Evolutionary conservation across 2,329 filamentous ascomycete species (phyloP), one percentile per base, ranked within the genome.

Genomic region (Chaetothyriales sp.): DNA sequence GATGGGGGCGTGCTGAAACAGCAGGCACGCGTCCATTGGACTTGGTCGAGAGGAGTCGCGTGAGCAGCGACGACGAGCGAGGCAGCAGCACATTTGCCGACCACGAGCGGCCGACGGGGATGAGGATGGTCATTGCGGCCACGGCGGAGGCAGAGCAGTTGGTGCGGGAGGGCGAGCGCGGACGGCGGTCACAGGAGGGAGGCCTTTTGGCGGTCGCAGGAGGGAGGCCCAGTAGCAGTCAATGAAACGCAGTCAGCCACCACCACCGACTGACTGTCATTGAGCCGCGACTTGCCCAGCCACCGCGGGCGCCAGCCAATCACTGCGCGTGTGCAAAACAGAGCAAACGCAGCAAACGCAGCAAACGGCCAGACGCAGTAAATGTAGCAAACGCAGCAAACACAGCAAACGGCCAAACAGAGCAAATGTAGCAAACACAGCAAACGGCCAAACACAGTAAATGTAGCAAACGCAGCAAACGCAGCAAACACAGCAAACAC

Each of bases 1-100:
- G 49, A 53, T 46, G 55, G 52, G 29, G 48, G 58, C 46, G 48
- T 54, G 50, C 56, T 51, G 43, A 50, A 49, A 44, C 48, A 37
- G 18, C 20, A 59, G 56, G 33, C 25, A 60, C 58, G 57, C 60
- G 60, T 58, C 54, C 50, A 10, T 51, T 49, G 28, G 55, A 53
- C 44, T 51, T 58, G 51, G 51, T 44, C 18, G 51, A 50, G 29
- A 50, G 40, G 28, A 54, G 52, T 60, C 60, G 60, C 54, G 58
- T 61, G 58, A 61, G 53, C 28, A 55, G 51, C 33, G 53, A 48
- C 18, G 53, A 47, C 28, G 53, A 55, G 43, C 55, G 55, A 45
- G 50, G 44, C 46, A 54, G 44, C 46, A 54, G 46, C 28, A 61
- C 47, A 44, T 57, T 51, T 43, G 50, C 53, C 45, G 59, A 52